A percentile compares a stretch with the other conserved stretches of the same genome.
Conservation (phyloP, 179 eudicot species). For the Pouteria campechiana region DNA sequence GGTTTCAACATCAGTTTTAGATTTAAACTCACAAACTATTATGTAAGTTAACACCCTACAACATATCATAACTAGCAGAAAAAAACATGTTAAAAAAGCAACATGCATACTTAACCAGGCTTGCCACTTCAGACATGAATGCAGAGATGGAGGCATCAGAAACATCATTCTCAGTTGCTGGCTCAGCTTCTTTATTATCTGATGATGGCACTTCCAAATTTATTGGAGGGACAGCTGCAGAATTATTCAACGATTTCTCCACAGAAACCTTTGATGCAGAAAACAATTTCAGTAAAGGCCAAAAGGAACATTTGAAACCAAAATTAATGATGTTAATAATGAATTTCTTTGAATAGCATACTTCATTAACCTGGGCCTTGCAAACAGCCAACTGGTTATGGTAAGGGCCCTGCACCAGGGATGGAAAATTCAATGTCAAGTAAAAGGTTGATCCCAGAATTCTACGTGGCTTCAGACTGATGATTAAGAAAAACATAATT, state of each 20-base stretch:
- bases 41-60: no score
- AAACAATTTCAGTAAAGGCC: conserved; percentile 1
- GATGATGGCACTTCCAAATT: conserved; percentile 5
- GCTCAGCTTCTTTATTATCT: conserved; percentile 5
- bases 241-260: conserved; percentile 20
- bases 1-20: no score
- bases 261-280: conserved; percentile 15
- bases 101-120: conserved; percentile 68
- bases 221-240: conserved; percentile 13
- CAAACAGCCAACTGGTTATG: conserved; percentile 11
- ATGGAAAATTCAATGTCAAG: no score
- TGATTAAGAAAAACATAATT: no score
- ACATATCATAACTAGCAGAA: no score
- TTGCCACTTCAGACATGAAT: conserved; percentile 70
- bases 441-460: no score
- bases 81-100: no score
- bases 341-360: conserved; percentile 5
- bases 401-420: conserved; percentile 18
- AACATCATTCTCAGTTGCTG: conserved; percentile 19
- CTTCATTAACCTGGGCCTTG: conserved; percentile 37
- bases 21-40: no score
- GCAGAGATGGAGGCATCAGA: conserved; percentile 51
- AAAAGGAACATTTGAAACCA: background rate
- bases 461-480: no score
- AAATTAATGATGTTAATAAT: background rate